These are phyloP conservation scores for Leucocoprinus leucothites DNA, from an alignment of 768 basidiomycete genomes.

Conservation along the genomic window DNA sequence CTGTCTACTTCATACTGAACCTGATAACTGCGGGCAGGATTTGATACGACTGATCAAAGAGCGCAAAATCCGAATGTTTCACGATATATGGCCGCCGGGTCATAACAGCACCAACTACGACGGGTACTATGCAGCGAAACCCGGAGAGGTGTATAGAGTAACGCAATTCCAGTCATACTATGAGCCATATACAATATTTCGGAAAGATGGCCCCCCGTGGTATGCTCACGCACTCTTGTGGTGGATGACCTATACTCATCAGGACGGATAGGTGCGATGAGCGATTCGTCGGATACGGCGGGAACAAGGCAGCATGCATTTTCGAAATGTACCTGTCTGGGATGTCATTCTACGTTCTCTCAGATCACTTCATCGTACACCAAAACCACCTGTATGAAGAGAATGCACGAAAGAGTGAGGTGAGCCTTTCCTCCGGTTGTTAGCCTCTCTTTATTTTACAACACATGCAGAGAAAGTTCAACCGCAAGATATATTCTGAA, in stretches of 20 bases:
- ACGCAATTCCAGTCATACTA: conserved; percentile 78
- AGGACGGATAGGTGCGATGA: conserved; percentile 72
- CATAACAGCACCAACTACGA: conserved; percentile 82
- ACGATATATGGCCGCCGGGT: conserved; percentile 71
- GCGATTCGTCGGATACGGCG: conserved; percentile 87
- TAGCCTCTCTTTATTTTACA: neutral
- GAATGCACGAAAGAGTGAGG: conserved; percentile 56
- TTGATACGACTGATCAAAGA: conserved; percentile 57
- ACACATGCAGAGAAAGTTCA: conserved; percentile 23
- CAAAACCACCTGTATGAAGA: conserved; percentile 86
- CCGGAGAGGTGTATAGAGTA: conserved; percentile 73
- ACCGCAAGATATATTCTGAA: conserved; percentile 69
- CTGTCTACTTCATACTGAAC: neutral
- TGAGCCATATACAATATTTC: conserved; percentile 86
- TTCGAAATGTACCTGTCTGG: conserved; percentile 91
- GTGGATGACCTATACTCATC: conserved; percentile 1
- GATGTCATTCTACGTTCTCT: conserved; percentile 76
- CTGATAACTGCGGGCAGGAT: conserved; percentile 27
- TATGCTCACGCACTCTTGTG: conserved; percentile 24
- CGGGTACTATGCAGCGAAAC: conserved; percentile 55
- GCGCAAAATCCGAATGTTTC: conserved; percentile 70
- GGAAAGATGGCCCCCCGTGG: conserved; percentile 75
- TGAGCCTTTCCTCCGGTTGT: conserved; percentile 22
- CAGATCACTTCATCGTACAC: conserved; percentile 87
- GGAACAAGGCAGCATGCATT: conserved; percentile 89